A percentile compares a stretch with the other conserved stretches of the same genome.
Evolutionary conservation across 2,329 filamentous ascomycete species (phyloP).

Genomic region (Fonsecaea multimorphosa): DNA sequence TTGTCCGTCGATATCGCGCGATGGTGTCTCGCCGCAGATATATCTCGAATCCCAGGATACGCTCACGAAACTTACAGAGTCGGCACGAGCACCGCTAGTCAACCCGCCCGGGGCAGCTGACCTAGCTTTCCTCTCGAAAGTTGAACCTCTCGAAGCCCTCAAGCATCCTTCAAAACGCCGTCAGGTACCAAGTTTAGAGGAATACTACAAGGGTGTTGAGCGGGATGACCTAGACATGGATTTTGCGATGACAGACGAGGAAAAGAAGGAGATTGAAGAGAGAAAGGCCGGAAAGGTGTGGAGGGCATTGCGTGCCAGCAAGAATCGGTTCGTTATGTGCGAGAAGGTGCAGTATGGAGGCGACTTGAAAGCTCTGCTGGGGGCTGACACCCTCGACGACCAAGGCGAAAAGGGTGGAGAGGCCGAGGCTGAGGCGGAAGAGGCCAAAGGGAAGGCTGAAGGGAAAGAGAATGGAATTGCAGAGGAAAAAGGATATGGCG

Average conservation of each 20-base stretch:
- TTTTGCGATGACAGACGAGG: slow-evolving; percentile 71
- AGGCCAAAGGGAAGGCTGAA: slow-evolving; percentile 9
- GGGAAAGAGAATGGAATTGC: neutral
- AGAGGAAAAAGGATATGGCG: neutral
- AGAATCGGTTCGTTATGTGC: slow-evolving; percentile 69
- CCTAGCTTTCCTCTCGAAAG: slow-evolving; percentile 77
- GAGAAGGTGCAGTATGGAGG: slow-evolving; percentile 87
- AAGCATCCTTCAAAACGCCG: slow-evolving; percentile 70
- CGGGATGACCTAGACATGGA: slow-evolving; percentile 85
- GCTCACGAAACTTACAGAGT: slow-evolving; percentile 70
- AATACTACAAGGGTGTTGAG: slow-evolving; percentile 75
- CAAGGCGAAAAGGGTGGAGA: slow-evolving; percentile 19
- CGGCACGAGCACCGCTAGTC: slow-evolving; percentile 69
- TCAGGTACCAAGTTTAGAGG: slow-evolving; percentile 70
- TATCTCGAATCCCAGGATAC: slow-evolving; percentile 73
- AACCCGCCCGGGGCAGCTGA: slow-evolving; percentile 75
- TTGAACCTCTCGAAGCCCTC: slow-evolving; percentile 71
- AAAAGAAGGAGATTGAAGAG: slow-evolving; percentile 65
- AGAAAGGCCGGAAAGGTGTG: slow-evolving; percentile 87
- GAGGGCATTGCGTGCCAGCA: slow-evolving; percentile 81
- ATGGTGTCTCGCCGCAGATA: slow-evolving; percentile 70
- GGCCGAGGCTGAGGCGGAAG: slow-evolving; percentile 10
- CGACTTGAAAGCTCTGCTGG: slow-evolving; percentile 59
- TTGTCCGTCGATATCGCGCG: slow-evolving; percentile 82
- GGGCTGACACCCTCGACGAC: slow-evolving; percentile 17